phyloP scores from a whole-genome alignment of 2,329 filamentous ascomycete species.

The Trichoderma semiorbis region DNA sequence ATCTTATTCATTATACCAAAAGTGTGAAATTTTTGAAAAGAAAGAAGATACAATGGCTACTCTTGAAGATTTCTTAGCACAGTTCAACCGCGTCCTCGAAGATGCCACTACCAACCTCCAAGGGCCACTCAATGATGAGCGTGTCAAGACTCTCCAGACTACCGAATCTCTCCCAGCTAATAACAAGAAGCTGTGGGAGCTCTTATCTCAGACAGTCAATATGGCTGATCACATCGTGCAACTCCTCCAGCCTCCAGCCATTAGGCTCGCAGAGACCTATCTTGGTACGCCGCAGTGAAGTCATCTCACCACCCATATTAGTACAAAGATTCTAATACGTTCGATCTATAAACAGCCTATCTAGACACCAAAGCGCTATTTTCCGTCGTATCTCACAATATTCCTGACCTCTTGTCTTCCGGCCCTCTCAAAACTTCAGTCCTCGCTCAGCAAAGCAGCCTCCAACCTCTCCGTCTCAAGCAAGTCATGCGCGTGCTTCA shows the following conservation, averaged over 20 bases:
- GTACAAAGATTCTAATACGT: not conserved
- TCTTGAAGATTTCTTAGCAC: not conserved
- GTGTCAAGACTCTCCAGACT: not conserved
- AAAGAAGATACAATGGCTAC: not conserved
- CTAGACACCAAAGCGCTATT: slow-evolving; percentile 14
- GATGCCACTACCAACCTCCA: not conserved
- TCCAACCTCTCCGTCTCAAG: slow-evolving; percentile 13
- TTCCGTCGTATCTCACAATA: slow-evolving; percentile 1
- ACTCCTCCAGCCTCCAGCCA: slow-evolving; percentile 5
- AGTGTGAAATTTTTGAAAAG: not conserved
- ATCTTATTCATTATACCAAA: not conserved
- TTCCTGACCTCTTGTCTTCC: slow-evolving; percentile 1
- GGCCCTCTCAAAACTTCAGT: not conserved
- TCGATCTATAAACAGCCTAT: not conserved
- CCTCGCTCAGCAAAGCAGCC: not conserved
- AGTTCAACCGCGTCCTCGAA: not conserved
- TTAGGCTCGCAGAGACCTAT: slow-evolving; percentile 8
- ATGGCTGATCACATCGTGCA: slow-evolving; percentile 7
- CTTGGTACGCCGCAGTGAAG: not conserved
- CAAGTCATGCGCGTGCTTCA: slow-evolving; percentile 14
- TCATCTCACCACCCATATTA: not conserved
- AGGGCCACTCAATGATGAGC: not conserved
- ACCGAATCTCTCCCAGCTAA: not conserved
- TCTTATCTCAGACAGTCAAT: slow-evolving; percentile 3
- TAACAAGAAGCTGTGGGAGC: not conserved